Conservation (phyloP, 2,329 filamentous ascomycete genomes). For the Talaromyces sp. region DNA sequence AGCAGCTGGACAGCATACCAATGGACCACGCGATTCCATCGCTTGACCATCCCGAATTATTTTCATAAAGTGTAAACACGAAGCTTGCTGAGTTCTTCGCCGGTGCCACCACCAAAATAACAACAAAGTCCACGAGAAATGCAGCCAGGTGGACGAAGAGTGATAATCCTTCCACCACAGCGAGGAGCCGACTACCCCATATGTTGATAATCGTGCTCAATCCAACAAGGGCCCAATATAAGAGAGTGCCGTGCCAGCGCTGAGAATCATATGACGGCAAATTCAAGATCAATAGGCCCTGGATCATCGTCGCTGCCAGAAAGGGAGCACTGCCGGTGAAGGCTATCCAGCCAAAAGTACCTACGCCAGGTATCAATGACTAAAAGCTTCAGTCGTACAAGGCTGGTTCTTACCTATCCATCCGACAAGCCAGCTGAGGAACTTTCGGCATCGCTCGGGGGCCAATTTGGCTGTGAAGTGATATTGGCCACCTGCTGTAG, state of each 20-base stretch:
- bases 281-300: background rate
- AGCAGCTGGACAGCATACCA: background rate
- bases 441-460: background rate
- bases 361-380: background rate
- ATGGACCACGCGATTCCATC: background rate
- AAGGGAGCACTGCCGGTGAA: background rate
- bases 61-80: background rate
- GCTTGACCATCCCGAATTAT: background rate
- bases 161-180: background rate
- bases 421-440: background rate
- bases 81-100: background rate
- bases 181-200: background rate
- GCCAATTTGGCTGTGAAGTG: background rate
- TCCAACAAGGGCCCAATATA: background rate
- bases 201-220: background rate
- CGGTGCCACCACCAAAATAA: background rate
- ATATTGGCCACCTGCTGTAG: background rate
- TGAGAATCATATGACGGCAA: background rate
- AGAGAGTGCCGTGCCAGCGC: background rate
- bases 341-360: background rate
- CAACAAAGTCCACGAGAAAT: background rate
- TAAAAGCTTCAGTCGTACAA: background rate
- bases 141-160: background rate
- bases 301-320: background rate
- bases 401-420: background rate